phyloP scores from a whole-genome alignment of 306 rosid genomes.

The Leucaena leucocephala region DNA sequence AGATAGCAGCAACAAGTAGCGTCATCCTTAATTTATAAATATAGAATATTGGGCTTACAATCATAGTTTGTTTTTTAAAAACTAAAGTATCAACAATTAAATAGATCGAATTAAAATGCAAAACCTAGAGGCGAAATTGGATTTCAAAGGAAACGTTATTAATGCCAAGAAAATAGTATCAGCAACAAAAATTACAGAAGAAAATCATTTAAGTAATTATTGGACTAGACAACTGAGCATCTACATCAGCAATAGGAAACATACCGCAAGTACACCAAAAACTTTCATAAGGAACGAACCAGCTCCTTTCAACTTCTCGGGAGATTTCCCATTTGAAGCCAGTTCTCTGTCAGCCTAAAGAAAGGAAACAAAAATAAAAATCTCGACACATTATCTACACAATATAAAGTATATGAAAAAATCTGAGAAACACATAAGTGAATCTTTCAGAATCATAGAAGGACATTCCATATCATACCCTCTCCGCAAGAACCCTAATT shows the following conservation, averaged over 20 bases:
- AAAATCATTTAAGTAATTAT: background rate
- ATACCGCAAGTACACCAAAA: slow-evolving; percentile 93
- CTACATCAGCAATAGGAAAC: slow-evolving; percentile 32
- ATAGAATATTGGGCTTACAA: too few relatives aligned
- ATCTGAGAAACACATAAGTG: background rate
- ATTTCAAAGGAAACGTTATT: slow-evolving; percentile 5
- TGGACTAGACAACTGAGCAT: background rate
- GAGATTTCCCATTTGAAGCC: slow-evolving; percentile 78
- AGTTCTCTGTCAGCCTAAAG: slow-evolving; percentile 80
- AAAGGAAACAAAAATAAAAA: slow-evolving; percentile 5
- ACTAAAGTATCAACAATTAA: background rate
- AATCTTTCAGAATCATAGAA: background rate
- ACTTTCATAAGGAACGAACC: slow-evolving; percentile 98
- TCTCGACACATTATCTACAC: slow-evolving; percentile 6
- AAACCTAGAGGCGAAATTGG: background rate
- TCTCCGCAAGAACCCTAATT: slow-evolving; percentile 93
- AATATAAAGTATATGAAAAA: background rate
- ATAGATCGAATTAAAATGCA: background rate
- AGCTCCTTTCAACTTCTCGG: slow-evolving; percentile 93
- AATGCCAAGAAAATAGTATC: background rate
- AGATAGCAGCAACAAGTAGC: too few relatives aligned
- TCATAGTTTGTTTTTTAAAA: slow-evolving; percentile 6
- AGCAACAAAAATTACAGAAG: background rate
- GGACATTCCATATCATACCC: slow-evolving; percentile 43
- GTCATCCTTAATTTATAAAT: too few relatives aligned